phyloP scores from a whole-genome alignment of 306 rosid genomes.

The Casuarina equisetifolia region DNA sequence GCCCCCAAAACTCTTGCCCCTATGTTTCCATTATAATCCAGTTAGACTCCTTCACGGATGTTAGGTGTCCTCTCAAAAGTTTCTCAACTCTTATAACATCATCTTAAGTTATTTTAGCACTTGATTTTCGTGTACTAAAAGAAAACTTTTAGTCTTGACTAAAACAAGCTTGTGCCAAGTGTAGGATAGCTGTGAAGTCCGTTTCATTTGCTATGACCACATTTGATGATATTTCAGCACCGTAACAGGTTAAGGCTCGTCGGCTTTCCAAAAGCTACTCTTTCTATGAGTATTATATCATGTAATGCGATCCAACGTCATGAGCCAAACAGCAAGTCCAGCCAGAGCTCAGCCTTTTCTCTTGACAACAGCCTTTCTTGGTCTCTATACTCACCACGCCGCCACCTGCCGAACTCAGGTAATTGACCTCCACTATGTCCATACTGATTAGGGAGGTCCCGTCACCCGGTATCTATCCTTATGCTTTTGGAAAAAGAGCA shows the following conservation, averaged over 20 bases:
- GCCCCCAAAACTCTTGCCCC: neutral
- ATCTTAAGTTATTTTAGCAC: neutral
- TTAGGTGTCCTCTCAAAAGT: neutral
- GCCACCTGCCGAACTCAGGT: neutral
- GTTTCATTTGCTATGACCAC: neutral
- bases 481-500: neutral
- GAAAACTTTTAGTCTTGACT: neutral
- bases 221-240: neutral
- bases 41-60: neutral
- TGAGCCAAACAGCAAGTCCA: neutral
- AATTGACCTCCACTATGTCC: neutral
- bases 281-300: neutral
- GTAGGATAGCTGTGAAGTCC: neutral
- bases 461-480: neutral
- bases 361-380: neutral
- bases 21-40: neutral
- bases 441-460: neutral
- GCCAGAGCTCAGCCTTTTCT: too few relatives aligned
- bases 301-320: neutral
- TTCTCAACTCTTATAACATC: neutral
- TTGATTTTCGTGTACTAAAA: neutral
- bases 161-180: neutral
- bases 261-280: neutral
- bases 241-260: neutral
- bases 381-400: neutral